Evolutionary conservation across 805 yeast species (phyloP).

Genomic region (Candida maris): DNA sequence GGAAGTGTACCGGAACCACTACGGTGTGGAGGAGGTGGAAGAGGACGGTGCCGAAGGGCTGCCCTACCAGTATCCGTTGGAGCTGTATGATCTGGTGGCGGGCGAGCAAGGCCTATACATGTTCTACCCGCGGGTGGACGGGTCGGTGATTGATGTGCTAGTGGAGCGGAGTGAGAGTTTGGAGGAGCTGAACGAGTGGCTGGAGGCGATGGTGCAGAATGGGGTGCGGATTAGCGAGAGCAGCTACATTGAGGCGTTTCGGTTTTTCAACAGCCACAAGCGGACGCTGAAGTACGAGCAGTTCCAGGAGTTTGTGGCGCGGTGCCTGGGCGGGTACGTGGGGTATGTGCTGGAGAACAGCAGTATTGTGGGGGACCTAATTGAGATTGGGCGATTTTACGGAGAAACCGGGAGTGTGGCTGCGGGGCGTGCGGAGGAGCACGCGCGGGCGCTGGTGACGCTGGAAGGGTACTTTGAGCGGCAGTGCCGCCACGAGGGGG

Average conservation of each 20-base stretch:
- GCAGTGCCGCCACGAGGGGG: slow-evolving; percentile 7
- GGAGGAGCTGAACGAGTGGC: slow-evolving; percentile 10
- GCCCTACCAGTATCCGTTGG: slow-evolving; percentile 21
- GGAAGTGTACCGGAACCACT: slow-evolving; percentile 13
- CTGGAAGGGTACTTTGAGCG: slow-evolving; percentile 11
- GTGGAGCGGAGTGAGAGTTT: slow-evolving; percentile 6
- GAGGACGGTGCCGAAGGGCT: slow-evolving; percentile 7
- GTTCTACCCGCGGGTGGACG: slow-evolving; percentile 21
- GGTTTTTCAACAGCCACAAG: slow-evolving; percentile 4
- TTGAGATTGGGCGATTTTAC: slow-evolving; percentile 10
- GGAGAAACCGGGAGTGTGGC: slow-evolving; percentile 10
- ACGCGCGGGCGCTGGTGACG: slow-evolving; percentile 7
- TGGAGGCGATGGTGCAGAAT: slow-evolving; percentile 5
- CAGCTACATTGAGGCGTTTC: slow-evolving; percentile 6
- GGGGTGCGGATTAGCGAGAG: slow-evolving; percentile 5
- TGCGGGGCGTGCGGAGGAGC: slow-evolving; percentile 9
- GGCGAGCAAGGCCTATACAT: slow-evolving; percentile 16
- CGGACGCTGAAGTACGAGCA: slow-evolving; percentile 8
- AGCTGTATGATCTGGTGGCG: slow-evolving; percentile 22
- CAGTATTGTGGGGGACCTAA: slow-evolving; percentile 8
- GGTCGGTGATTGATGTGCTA: slow-evolving; percentile 16
- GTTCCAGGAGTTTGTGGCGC: slow-evolving; percentile 12
- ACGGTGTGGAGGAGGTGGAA: slow-evolving; percentile 10
- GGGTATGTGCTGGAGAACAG: slow-evolving; percentile 9
- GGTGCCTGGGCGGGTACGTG: slow-evolving; percentile 6